Conservation (phyloP, 371 early-diverging fungal genomes). For the Lichtheimia hyalospora region DNA sequence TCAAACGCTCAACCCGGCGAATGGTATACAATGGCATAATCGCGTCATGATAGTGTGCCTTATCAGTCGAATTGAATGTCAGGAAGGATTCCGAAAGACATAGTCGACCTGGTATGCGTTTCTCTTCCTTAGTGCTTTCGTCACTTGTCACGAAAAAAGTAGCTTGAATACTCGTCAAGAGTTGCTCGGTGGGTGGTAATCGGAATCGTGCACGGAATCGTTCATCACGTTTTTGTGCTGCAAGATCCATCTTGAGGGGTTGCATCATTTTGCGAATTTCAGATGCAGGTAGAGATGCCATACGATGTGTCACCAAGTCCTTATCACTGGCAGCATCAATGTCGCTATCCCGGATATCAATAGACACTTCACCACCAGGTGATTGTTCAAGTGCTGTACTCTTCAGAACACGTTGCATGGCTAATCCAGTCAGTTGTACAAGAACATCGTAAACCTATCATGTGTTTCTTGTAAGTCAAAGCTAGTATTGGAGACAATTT, state of each 20-base stretch:
- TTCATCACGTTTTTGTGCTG: constrained; percentile 78
- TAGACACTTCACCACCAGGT: constrained; percentile 54
- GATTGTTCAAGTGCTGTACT: constrained; percentile 74
- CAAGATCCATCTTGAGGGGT: constrained; percentile 55
- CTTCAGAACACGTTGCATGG: constrained; percentile 88
- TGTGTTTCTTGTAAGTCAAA: background rate
- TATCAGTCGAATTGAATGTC: constrained; percentile 71
- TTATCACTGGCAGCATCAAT: constrained; percentile 32
- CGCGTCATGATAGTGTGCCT: constrained; percentile 52
- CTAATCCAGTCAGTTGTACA: constrained; percentile 83
- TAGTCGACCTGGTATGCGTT: constrained; percentile 59
- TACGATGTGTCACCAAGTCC: background rate
- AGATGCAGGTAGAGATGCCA: constrained; percentile 16
- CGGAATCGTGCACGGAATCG: constrained; percentile 75
- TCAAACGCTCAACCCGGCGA: constrained; percentile 84
- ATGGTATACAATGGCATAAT: constrained; percentile 88
- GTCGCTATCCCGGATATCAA: constrained; percentile 36
- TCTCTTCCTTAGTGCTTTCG: constrained; percentile 1
- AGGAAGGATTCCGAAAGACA: constrained; percentile 84
- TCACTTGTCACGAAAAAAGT: constrained; percentile 38
- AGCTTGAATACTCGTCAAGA: constrained; percentile 57
- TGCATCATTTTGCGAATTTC: constrained; percentile 47
- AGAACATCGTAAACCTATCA: constrained; percentile 79
- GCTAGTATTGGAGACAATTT: background rate
- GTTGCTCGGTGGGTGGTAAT: constrained; percentile 66